Percentiles rank a stretch among this genome's conserved stretches.
These are phyloP conservation scores for Letharia columbiana DNA, from an alignment of 495 filamentous ascomycete species.

Conservation along the genomic window DNA sequence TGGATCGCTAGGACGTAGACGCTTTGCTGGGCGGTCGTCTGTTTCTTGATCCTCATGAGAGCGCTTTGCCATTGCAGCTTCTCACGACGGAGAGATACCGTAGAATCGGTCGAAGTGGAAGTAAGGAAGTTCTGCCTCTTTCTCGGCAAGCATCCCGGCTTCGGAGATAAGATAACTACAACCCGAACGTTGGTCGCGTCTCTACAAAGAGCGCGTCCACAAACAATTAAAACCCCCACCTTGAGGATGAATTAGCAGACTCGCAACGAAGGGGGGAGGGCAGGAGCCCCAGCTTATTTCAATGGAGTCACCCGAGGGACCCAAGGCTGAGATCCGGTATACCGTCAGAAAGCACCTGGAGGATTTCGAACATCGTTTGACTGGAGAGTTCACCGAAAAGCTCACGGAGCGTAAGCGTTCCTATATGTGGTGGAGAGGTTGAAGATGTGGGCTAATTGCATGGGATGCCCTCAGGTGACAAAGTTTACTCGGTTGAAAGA, in stretches of 20 bases:
- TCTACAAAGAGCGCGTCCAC: neutral
- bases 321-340: slow-evolving; percentile 8
- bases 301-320: slow-evolving; percentile 4
- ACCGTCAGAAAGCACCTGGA: neutral
- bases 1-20: slow-evolving; percentile 26
- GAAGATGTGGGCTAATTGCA: neutral
- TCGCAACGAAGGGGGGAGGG: no score
- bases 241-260: no score
- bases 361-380: slow-evolving; percentile 4
- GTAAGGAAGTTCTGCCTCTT: no score
- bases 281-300: neutral
- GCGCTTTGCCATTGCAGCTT: slow-evolving; percentile 40
- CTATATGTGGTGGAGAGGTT: neutral
- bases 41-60: slow-evolving; percentile 23
- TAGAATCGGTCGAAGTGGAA: neutral
- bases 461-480: slow-evolving; percentile 2
- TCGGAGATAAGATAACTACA: neutral
- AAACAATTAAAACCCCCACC: neutral
- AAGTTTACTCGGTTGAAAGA: slow-evolving; percentile 15
- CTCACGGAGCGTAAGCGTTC: slow-evolving; percentile 9
- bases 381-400: slow-evolving; percentile 7
- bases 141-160: neutral
- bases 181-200: neutral
- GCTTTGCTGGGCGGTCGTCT: slow-evolving; percentile 31
- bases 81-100: neutral